Evolutionary conservation across 768 basidiomycete species (phyloP).

Genomic region (Agaricus subrufescens): DNA sequence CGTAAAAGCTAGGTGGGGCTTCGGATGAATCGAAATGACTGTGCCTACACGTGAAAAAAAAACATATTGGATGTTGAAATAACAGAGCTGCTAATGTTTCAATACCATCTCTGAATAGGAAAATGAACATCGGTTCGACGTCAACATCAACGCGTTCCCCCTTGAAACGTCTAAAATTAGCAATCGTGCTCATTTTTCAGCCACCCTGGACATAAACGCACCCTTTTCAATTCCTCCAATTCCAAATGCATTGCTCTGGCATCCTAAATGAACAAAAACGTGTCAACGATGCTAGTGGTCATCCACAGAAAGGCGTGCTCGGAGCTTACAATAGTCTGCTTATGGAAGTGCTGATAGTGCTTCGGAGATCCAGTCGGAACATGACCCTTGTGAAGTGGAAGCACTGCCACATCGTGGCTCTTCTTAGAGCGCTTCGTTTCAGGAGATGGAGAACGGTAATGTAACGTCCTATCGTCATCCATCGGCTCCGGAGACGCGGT

Average conservation of each 20-base stretch:
- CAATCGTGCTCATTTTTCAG: slow-evolving; percentile 7
- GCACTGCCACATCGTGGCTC: slow-evolving; percentile 13
- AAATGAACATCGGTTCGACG: slow-evolving; percentile 60
- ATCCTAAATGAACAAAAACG: neutral
- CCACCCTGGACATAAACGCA: slow-evolving; percentile 1
- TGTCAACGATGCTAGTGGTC: neutral
- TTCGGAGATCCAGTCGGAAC: slow-evolving; percentile 9
- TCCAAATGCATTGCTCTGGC: slow-evolving; percentile 9
- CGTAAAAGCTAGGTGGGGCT: slow-evolving; percentile 41
- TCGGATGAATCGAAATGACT: slow-evolving; percentile 55
- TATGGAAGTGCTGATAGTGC: slow-evolving; percentile 16
- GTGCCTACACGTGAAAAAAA: slow-evolving; percentile 38
- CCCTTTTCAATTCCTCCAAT: slow-evolving; percentile 28
- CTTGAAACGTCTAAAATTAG: slow-evolving; percentile 19
- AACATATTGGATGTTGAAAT: neutral
- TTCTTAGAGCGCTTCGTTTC: neutral
- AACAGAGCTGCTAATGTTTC: neutral
- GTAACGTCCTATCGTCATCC: slow-evolving; percentile 5
- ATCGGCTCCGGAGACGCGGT: slow-evolving; percentile 32
- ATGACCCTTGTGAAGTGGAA: slow-evolving; percentile 19
- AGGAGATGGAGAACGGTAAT: neutral
- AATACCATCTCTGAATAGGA: slow-evolving; percentile 61
- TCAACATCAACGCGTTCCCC: slow-evolving; percentile 58
- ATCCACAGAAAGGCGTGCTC: neutral
- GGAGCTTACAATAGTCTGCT: slow-evolving; percentile 19